Evolutionary conservation across 2,329 filamentous ascomycete genomes (phyloP).

Genomic region (Aspergillus sp.): DNA sequence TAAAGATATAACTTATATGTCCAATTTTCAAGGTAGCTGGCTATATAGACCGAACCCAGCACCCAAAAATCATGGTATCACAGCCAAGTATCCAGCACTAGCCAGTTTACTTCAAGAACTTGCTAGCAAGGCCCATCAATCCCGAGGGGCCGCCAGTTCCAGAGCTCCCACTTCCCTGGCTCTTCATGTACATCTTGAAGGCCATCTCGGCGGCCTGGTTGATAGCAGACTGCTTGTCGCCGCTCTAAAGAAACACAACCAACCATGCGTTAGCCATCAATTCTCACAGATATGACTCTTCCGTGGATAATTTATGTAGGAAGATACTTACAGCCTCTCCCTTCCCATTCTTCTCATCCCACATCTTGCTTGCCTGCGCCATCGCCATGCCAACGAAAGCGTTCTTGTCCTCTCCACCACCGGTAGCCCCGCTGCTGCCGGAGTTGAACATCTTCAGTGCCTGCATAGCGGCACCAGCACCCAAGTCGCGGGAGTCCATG

Average conservation of each 20-base stretch:
- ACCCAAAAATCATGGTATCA: not conserved
- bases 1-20: not conserved
- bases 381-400: constrained; percentile 83
- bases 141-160: constrained; percentile 50
- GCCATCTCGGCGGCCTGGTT: constrained; percentile 81
- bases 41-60: not conserved
- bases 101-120: constrained; percentile 50
- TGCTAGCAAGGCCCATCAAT: constrained; percentile 59
- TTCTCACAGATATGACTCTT: not conserved
- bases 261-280: constrained; percentile 5
- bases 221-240: constrained; percentile 78
- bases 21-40: not conserved
- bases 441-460: constrained; percentile 74
- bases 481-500: constrained; percentile 48
- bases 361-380: constrained; percentile 80
- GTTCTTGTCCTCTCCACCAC: constrained; percentile 60
- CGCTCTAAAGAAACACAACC: constrained; percentile 35
- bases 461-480: constrained; percentile 52
- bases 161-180: constrained; percentile 56
- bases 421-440: constrained; percentile 38
- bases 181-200: constrained; percentile 88
- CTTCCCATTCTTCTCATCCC: constrained; percentile 58
- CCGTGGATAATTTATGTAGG: not conserved
- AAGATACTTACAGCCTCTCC: constrained; percentile 53
- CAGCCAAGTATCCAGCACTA: not conserved